Conservation (phyloP, 306 rosid species). For the Quercus rubra region DNA sequence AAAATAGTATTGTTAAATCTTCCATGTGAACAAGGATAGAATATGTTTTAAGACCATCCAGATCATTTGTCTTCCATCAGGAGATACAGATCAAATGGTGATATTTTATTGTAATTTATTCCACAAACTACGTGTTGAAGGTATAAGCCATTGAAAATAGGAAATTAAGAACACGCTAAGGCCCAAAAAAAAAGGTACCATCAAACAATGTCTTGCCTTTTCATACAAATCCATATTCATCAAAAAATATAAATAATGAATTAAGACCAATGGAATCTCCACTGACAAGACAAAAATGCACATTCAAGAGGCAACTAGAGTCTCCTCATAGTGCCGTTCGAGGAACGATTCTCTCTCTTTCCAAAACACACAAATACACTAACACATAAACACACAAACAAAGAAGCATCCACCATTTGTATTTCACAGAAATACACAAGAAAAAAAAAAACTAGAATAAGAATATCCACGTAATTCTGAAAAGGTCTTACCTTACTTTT, state of each 20-base stretch:
- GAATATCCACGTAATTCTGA: background rate
- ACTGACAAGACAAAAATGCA: background rate
- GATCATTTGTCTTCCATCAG: slow-evolving; percentile 29
- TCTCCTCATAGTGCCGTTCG: background rate
- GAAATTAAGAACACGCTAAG: slow-evolving; percentile 8
- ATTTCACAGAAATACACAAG: background rate
- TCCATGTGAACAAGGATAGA: slow-evolving; percentile 50
- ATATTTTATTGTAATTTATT: slow-evolving; percentile 18
- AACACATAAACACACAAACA: background rate
- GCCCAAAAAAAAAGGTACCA: background rate
- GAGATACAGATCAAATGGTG: slow-evolving; percentile 33
- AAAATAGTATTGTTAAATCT: slow-evolving; percentile 14
- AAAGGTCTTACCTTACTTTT: background rate
- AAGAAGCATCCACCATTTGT: background rate
- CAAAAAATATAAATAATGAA: slow-evolving; percentile 12
- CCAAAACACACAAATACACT: background rate
- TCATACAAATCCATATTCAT: slow-evolving; percentile 20
- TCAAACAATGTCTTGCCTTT: slow-evolving; percentile 19
- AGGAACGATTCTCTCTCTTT: background rate
- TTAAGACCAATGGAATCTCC: slow-evolving; percentile 24
- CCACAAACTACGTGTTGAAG: slow-evolving; percentile 18
- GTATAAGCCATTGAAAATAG: slow-evolving; percentile 19
- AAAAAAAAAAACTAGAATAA: background rate
- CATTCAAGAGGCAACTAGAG: background rate
- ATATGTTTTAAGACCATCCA: slow-evolving; percentile 38